Percentiles rank a stretch among this genome's conserved stretches.
Conservation (phyloP, 2,329 filamentous ascomycete genomes). For the Monosporascus sp. region DNA sequence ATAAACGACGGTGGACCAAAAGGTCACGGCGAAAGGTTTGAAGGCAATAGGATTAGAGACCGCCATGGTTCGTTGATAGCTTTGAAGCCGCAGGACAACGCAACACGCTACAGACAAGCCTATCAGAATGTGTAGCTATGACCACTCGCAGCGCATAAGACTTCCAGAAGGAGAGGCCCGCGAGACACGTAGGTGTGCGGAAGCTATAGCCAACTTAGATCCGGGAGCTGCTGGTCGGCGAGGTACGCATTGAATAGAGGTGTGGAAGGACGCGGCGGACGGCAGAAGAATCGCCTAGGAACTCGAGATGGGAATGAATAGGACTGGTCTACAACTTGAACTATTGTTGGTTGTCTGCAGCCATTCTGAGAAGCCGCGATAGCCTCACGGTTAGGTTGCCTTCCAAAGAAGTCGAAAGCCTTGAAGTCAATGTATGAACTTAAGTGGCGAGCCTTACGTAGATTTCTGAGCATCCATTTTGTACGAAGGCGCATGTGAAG, state of each 20-base stretch:
- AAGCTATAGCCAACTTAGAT: background rate
- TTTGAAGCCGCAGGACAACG: background rate
- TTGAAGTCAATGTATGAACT: too few species aligned
- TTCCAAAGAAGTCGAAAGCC: background rate
- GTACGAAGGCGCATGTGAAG: too few species aligned
- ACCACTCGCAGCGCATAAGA: background rate
- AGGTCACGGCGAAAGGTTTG: constrained; percentile 71
- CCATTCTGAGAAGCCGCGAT: background rate
- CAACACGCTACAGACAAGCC: background rate
- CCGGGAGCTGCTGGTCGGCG: background rate
- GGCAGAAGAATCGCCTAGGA: too few species aligned
- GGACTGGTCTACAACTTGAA: too few species aligned
- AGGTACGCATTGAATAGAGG: background rate
- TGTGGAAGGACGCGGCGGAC: too few species aligned
- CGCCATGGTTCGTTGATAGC: constrained; percentile 17
- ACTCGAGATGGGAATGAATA: background rate
- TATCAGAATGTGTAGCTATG: constrained; percentile 4
- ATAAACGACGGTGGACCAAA: constrained; percentile 73
- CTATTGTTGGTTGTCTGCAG: background rate
- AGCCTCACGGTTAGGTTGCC: background rate
- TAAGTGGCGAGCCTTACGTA: too few species aligned
- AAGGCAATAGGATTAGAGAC: constrained; percentile 63
- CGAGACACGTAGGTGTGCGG: background rate
- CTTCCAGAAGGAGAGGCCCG: background rate
- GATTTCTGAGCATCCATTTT: too few species aligned